phyloP scores from a whole-genome alignment of 164 flowering plant genomes.

The Houttuynia cordata region DNA sequence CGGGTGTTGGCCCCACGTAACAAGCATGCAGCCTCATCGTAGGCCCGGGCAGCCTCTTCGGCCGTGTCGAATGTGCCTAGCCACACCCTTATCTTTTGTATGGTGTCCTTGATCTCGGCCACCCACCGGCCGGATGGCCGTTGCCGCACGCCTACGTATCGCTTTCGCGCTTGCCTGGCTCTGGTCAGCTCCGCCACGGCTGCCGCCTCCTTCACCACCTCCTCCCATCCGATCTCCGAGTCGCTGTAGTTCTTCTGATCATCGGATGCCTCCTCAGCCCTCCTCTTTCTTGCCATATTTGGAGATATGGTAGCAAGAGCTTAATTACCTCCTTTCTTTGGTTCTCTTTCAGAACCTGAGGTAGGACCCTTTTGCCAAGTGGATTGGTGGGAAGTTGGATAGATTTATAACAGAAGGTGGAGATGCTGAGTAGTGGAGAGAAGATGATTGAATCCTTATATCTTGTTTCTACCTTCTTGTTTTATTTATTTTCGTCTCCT shows the following conservation, averaged over 20 bases:
- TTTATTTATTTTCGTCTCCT: constrained; percentile 8
- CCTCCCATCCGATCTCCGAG: constrained; percentile 13
- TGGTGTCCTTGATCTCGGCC: constrained; percentile 44
- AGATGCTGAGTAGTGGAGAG: neutral
- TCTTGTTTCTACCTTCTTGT: constrained; percentile 15
- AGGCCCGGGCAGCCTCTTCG: constrained; percentile 44
- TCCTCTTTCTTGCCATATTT: constrained; percentile 21
- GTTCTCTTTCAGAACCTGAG: neutral
- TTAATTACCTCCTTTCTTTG: neutral
- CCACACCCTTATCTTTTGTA: constrained; percentile 44
- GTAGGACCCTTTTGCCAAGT: neutral
- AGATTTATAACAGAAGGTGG: constrained; percentile 2
- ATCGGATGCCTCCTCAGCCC: constrained; percentile 7
- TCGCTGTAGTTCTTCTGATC: constrained; percentile 2
- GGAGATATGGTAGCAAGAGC: neutral
- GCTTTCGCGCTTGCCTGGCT: constrained; percentile 18
- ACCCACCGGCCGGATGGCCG: constrained; percentile 47
- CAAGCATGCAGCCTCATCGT: constrained; percentile 43
- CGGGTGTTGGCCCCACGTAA: constrained; percentile 40
- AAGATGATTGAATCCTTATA: constrained; percentile 8
- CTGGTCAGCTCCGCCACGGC: constrained; percentile 12
- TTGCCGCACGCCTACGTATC: constrained; percentile 39
- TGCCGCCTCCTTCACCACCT: constrained; percentile 16
- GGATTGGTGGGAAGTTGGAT: neutral
- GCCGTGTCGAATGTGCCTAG: constrained; percentile 40